Evolutionary conservation across 202 grass and related monocot species (phyloP).

Genomic region (Setaria italica): DNA sequence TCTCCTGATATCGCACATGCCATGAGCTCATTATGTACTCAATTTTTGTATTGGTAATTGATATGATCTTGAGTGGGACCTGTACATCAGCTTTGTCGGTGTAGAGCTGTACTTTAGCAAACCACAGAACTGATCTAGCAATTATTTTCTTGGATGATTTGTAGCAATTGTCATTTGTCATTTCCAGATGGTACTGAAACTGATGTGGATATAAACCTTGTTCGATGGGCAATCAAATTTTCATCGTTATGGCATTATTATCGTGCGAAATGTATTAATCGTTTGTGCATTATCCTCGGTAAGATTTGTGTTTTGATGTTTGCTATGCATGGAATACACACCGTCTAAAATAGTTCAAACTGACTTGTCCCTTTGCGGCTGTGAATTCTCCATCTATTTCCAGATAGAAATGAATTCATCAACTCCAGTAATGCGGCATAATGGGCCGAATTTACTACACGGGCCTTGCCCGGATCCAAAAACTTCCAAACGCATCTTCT

Average conservation of each 20-base stretch:
- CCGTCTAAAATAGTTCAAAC: not conserved
- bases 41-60: constrained; percentile 36
- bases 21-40: not conserved
- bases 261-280: not conserved
- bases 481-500: not conserved
- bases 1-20: not conserved
- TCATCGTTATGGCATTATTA: not conserved
- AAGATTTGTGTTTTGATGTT: not conserved
- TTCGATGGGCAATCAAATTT: not conserved
- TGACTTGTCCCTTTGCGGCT: not conserved
- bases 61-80: not conserved
- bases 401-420: too few relatives aligned
- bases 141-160: not conserved
- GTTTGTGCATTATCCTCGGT: not conserved
- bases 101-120: constrained; percentile 16
- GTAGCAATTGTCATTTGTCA: not conserved
- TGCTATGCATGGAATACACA: not conserved
- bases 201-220: not conserved
- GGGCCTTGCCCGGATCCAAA: constrained; percentile 10
- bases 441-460: not conserved
- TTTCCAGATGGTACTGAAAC: not conserved
- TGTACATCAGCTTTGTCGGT: not conserved
- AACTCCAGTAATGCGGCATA: not conserved
- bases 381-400: not conserved
- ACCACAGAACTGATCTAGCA: not conserved